phyloP scores from a whole-genome alignment of 2,329 filamentous ascomycete species.

The Niveomyces coronatus region DNA sequence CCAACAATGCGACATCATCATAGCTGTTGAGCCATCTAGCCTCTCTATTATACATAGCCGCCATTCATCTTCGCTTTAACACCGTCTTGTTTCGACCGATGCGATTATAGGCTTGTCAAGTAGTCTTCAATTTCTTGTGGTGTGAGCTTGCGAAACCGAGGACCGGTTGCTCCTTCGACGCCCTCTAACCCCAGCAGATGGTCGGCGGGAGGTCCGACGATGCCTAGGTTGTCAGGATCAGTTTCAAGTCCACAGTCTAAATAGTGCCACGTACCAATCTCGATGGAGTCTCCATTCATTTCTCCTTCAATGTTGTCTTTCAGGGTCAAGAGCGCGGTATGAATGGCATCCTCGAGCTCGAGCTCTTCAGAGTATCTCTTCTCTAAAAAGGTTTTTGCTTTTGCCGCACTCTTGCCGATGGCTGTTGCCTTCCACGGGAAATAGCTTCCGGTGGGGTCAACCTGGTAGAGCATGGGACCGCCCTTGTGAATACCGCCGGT shows the following conservation, averaged over 20 bases:
- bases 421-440: conserved; percentile 99
- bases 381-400: conserved; percentile 97
- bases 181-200: conserved; percentile 87
- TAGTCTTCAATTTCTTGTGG: conserved; percentile 99
- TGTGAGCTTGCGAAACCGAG: conserved; percentile 86
- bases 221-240: conserved; percentile 47
- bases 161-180: conserved; percentile 73
- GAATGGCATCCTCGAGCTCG: conserved; percentile 95
- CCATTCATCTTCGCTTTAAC: conserved; percentile 1
- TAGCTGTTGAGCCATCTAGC: too few species aligned
- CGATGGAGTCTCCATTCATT: conserved; percentile 97
- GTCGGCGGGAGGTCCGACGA: conserved; percentile 88
- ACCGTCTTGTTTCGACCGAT: too few species aligned
- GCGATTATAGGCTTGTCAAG: conserved; percentile 82
- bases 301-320: conserved; percentile 99
- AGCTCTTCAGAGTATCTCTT: conserved; percentile 97
- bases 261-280: conserved; percentile 60
- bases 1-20: conserved; percentile 11
- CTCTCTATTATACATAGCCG: too few species aligned
- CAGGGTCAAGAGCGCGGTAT: conserved; percentile 91
- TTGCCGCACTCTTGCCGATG: conserved; percentile 96
- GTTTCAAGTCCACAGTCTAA: background rate
- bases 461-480: conserved; percentile 94
- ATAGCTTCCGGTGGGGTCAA: conserved; percentile 97
- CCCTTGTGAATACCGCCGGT: conserved; percentile 94